Conservation (phyloP, 108 stramenopile genomes). For the Cyclostephanos invisitatus region DNA sequence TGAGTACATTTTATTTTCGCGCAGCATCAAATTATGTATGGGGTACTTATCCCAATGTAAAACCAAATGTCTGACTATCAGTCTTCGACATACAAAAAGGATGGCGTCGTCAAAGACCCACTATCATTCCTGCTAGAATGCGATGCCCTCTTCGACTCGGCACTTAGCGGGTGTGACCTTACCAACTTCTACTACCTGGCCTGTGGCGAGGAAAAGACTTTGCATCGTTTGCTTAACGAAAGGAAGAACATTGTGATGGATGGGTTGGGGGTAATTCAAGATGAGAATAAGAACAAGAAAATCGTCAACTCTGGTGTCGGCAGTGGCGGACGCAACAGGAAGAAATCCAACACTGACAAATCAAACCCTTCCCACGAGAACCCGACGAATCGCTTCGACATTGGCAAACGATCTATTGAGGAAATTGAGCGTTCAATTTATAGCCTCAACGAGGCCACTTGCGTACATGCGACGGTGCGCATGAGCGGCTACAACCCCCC, state of each 20-base stretch:
- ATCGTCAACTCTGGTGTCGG: slow-evolving; percentile 31
- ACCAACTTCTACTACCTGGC: slow-evolving; percentile 74
- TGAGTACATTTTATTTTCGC: background rate
- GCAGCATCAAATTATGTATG: slow-evolving; percentile 13
- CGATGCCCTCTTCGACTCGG: slow-evolving; percentile 35
- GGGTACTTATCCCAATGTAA: slow-evolving; percentile 9
- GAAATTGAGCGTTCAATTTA: slow-evolving; percentile 56
- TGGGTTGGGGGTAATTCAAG: background rate
- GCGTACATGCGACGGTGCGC: slow-evolving; percentile 54
- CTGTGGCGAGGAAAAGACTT: slow-evolving; percentile 65
- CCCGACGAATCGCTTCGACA: slow-evolving; percentile 7
- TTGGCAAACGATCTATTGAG: background rate
- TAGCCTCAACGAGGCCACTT: slow-evolving; percentile 53
- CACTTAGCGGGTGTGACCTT: slow-evolving; percentile 50
- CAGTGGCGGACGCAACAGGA: slow-evolving; percentile 40
- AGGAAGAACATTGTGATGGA: slow-evolving; percentile 17
- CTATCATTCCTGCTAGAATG: slow-evolving; percentile 18
- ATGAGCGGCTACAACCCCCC: slow-evolving; percentile 91
- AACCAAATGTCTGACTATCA: background rate
- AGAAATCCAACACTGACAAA: slow-evolving; percentile 26
- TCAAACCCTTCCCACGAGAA: slow-evolving; percentile 1
- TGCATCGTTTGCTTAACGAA: slow-evolving; percentile 19
- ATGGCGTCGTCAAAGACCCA: slow-evolving; percentile 28
- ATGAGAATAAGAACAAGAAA: slow-evolving; percentile 40
- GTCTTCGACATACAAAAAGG: slow-evolving; percentile 16